These are phyloP conservation scores for Neonectria neomacrospora DNA, from an alignment of 2,329 filamentous ascomycete genomes.

Conservation along the genomic window DNA sequence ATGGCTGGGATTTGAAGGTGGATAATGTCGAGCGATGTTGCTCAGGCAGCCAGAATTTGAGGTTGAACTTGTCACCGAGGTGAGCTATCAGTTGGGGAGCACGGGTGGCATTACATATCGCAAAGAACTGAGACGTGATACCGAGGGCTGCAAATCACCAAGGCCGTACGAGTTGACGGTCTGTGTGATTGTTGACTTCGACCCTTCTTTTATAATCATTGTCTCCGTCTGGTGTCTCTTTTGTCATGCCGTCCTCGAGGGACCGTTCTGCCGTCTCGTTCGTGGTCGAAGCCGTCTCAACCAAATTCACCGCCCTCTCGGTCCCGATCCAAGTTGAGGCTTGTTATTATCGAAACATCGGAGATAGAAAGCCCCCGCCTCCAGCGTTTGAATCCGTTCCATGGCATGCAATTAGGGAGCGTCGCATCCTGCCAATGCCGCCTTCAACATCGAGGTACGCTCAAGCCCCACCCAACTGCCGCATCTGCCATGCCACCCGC, in stretches of 20 bases:
- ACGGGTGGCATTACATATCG: background rate
- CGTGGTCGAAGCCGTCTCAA: background rate
- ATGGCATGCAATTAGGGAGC: background rate
- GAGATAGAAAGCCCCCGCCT: background rate
- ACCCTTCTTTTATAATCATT: background rate
- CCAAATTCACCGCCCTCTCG: background rate
- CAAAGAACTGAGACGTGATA: background rate
- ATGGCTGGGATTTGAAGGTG: constrained; percentile 2
- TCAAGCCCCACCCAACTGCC: background rate
- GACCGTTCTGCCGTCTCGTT: background rate
- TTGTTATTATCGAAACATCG: background rate
- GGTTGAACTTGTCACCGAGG: constrained; percentile 2
- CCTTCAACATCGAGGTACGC: background rate
- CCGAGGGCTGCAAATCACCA: no score
- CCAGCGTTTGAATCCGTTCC: background rate
- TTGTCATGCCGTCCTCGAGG: background rate
- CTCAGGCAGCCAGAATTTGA: constrained; percentile 37
- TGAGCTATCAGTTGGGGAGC: background rate
- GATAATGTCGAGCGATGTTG: constrained; percentile 13
- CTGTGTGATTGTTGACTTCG: no score
- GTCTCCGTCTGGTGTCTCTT: background rate
- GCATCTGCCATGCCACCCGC: background rate
- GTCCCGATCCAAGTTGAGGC: background rate
- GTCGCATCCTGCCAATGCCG: background rate
- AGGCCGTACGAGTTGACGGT: background rate